These are phyloP conservation scores for Aspergillus bombycis DNA, from an alignment of 2,329 filamentous ascomycete species.

Conservation along the genomic window DNA sequence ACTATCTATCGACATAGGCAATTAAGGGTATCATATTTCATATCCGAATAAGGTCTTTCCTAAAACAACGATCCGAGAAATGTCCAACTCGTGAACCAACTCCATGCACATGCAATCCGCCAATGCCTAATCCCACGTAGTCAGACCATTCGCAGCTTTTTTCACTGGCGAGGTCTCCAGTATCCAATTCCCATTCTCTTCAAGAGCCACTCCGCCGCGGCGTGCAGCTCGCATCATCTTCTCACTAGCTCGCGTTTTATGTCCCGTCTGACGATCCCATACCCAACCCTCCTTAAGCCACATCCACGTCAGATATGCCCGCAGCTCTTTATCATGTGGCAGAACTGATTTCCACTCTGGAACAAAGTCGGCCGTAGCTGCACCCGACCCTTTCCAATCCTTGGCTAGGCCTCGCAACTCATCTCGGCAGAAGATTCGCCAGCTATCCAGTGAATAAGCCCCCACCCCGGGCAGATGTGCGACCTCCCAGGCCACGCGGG, in stretches of 20 bases:
- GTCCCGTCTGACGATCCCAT: constrained; percentile 75
- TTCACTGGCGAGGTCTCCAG: constrained; percentile 39
- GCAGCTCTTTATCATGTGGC: constrained; percentile 84
- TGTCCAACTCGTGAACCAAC: not conserved
- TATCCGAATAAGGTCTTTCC: not conserved
- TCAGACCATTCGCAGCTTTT: constrained; percentile 32
- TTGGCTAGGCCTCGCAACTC: constrained; percentile 66
- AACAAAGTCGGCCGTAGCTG: constrained; percentile 59
- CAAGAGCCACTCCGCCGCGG: constrained; percentile 45
- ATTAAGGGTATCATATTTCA: not conserved
- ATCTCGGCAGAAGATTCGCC: constrained; percentile 92
- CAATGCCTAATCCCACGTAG: constrained; percentile 2
- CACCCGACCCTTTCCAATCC: constrained; percentile 66
- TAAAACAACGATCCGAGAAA: not conserved
- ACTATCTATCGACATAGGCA: not conserved
- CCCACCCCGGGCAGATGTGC: constrained; percentile 78
- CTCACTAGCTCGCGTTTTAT: constrained; percentile 44
- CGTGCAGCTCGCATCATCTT: constrained; percentile 42
- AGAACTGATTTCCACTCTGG: constrained; percentile 90
- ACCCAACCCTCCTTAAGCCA: constrained; percentile 85
- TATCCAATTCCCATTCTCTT: constrained; percentile 45
- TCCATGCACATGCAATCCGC: constrained; percentile 6
- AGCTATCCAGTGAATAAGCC: constrained; percentile 83
- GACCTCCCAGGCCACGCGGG: constrained; percentile 73
- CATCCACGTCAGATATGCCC: constrained; percentile 85